These are phyloP conservation scores for Fusarium paranaense DNA, from an alignment of 2,329 filamentous ascomycete genomes.

Conservation along the genomic window DNA sequence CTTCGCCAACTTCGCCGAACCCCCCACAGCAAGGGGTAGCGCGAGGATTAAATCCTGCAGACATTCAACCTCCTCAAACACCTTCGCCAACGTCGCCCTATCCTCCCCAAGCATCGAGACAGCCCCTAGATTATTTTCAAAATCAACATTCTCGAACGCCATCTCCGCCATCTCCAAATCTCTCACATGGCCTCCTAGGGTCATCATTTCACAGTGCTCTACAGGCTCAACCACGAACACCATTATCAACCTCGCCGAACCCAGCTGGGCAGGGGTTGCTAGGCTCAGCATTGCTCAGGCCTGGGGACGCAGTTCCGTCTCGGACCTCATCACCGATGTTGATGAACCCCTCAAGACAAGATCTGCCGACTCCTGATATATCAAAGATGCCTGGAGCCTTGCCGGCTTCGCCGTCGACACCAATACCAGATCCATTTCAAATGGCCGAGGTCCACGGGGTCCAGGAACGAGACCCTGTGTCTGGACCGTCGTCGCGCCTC, in stretches of 20 bases:
- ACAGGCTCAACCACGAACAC: background rate
- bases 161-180: background rate
- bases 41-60: background rate
- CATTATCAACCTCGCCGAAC: slow-evolving; percentile 18
- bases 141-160: background rate
- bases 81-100: slow-evolving; percentile 24
- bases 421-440: background rate
- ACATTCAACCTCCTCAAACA: slow-evolving; percentile 12
- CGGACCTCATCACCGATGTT: background rate
- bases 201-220: background rate
- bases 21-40: background rate
- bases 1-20: background rate
- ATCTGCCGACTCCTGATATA: background rate
- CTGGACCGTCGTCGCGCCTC: background rate
- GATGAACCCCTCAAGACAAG: background rate
- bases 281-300: background rate
- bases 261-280: slow-evolving; percentile 8
- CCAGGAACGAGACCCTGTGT: background rate
- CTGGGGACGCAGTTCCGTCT: background rate
- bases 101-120: background rate
- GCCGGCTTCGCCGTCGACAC: background rate
- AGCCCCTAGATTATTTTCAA: background rate
- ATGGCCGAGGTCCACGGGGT: background rate
- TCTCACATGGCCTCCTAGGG: background rate
- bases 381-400: background rate